A percentile compares a stretch with the other conserved stretches of the same genome.
Conservation (phyloP, 2,329 filamentous ascomycete species). For the Zarea fungicola region DNA sequence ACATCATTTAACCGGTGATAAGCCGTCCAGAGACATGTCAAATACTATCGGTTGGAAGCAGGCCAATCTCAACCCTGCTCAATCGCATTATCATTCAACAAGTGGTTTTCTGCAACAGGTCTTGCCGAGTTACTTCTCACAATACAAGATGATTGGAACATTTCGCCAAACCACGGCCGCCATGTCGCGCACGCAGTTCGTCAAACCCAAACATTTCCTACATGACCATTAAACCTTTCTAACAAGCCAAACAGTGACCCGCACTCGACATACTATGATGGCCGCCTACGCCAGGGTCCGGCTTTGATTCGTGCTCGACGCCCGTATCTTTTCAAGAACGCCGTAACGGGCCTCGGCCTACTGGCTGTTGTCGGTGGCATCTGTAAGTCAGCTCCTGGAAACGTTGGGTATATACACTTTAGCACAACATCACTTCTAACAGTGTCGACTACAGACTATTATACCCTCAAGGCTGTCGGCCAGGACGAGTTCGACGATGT, state of each 20-base stretch:
- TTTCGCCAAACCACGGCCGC: constrained; percentile 1
- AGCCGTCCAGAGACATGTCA: constrained; percentile 1
- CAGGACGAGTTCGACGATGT: constrained; percentile 98
- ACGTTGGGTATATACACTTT: background rate
- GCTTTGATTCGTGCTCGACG: constrained; percentile 87
- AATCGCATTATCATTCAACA: background rate
- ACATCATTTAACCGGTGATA: constrained; percentile 12
- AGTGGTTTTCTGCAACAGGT: background rate
- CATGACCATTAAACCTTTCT: background rate
- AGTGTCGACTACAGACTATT: constrained; percentile 40
- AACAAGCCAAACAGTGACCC: constrained; percentile 32
- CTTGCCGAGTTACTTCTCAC: background rate
- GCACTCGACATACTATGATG: constrained; percentile 81
- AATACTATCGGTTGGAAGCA: background rate
- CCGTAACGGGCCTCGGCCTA: constrained; percentile 71
- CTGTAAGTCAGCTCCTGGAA: constrained; percentile 55
- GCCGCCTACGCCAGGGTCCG: constrained; percentile 75
- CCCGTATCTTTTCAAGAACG: constrained; percentile 89
- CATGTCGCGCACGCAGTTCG: constrained; percentile 12
- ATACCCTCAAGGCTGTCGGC: constrained; percentile 75
- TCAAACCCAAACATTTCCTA: background rate
- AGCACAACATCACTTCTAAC: constrained; percentile 18
- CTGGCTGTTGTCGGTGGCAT: constrained; percentile 73
- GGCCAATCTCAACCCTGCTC: background rate
- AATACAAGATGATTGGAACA: background rate